A percentile compares a stretch with the other conserved stretches of the same genome.
Conservation (phyloP, 768 basidiomycete species). For the Tylopilus sp. region DNA sequence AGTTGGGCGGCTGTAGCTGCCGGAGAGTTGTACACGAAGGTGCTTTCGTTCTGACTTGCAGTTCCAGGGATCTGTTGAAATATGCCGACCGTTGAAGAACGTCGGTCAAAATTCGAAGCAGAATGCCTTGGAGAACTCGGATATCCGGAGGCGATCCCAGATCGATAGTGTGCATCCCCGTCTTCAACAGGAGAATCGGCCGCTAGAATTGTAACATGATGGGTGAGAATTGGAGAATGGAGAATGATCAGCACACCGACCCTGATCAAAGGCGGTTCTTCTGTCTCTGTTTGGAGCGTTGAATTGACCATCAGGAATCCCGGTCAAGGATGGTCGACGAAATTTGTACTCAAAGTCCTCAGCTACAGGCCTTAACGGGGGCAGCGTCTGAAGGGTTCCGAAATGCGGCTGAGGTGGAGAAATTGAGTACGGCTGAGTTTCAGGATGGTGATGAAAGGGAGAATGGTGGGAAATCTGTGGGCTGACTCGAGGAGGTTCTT, state of each 20-base stretch:
- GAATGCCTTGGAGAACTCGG: conserved; percentile 18
- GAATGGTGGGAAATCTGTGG: conserved; percentile 23
- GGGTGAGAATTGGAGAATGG: conserved; percentile 1
- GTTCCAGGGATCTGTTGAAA: conserved; percentile 9
- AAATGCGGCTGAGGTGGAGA: conserved; percentile 25
- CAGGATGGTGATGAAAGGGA: conserved; percentile 19
- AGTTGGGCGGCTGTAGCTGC: conserved; percentile 1
- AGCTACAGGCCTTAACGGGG: conserved; percentile 24
- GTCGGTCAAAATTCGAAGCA: conserved; percentile 15
- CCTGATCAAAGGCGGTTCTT: conserved; percentile 13
- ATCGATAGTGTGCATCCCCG: conserved; percentile 12
- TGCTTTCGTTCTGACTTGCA: conserved; percentile 5
- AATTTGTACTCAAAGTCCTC: conserved; percentile 32
- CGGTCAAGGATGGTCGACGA: conserved; percentile 31
- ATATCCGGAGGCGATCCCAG: conserved; percentile 16
- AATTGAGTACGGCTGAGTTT: conserved; percentile 28
- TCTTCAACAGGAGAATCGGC: conserved; percentile 6
- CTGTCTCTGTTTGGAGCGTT: conserved; percentile 8
- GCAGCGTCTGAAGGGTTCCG: conserved; percentile 21
- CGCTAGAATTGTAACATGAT: not conserved
- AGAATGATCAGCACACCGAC: conserved; percentile 13
- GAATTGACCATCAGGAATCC: conserved; percentile 8
- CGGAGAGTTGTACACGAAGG: conserved; percentile 10
- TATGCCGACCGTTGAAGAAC: conserved; percentile 15
- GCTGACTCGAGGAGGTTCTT: conserved; percentile 23